These are phyloP conservation scores for Mucor plumbeus DNA, from an alignment of 371 early-diverging fungal species.

Conservation along the genomic window DNA sequence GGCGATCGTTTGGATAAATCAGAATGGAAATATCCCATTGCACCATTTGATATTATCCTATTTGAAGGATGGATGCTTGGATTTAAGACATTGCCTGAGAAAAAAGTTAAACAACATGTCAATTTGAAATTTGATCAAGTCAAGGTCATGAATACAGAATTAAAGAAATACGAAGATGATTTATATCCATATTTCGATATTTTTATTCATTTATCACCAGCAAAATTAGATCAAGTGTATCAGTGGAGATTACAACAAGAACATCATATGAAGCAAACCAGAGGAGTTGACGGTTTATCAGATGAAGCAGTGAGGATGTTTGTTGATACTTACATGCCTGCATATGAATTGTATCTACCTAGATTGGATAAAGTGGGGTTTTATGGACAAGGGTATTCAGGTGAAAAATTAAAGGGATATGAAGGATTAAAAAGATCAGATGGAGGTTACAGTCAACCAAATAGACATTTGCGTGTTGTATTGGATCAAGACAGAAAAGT, in stretches of 20 bases:
- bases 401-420: conserved; percentile 33
- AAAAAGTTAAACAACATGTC: conserved; percentile 27
- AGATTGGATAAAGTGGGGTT: conserved; percentile 58
- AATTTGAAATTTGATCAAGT: conserved; percentile 39
- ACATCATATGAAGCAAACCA: conserved; percentile 54
- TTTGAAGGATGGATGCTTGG: conserved; percentile 97
- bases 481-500: conserved; percentile 42
- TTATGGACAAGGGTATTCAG: conserved; percentile 40
- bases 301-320: conserved; percentile 78
- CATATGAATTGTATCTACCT: conserved; percentile 80
- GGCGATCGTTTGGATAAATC: conserved; percentile 75
- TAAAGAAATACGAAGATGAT: conserved; percentile 58
- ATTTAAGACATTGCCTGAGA: conserved; percentile 66
- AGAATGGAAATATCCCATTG: conserved; percentile 60
- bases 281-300: conserved; percentile 61
- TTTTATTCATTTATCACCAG: conserved; percentile 75
- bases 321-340: conserved; percentile 91
- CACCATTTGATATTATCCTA: conserved; percentile 79
- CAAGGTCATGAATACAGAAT: conserved; percentile 53
- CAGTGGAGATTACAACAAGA: conserved; percentile 92
- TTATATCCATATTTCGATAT: conserved; percentile 74
- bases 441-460: conserved; percentile 35
- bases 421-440: conserved; percentile 42
- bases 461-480: conserved; percentile 40
- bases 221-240: conserved; percentile 68